Evolutionary conservation across 495 filamentous ascomycete species (phyloP).

Genomic region (Aspergillus cristatus): DNA sequence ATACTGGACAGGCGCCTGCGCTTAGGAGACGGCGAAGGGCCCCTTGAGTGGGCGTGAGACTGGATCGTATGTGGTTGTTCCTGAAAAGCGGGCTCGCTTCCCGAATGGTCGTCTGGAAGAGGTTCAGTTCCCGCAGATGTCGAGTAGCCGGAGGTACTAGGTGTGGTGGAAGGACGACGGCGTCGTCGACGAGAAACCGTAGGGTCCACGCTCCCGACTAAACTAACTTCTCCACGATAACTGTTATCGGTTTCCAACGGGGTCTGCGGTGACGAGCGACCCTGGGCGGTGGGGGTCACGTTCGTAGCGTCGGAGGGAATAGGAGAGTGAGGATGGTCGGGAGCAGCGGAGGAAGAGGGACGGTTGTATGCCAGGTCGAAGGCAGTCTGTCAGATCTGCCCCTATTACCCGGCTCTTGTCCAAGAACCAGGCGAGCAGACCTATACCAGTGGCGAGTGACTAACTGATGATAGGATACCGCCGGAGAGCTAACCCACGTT

Average conservation of each 20-base stretch:
- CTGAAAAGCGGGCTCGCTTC: slow-evolving; percentile 21
- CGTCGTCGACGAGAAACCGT: slow-evolving; percentile 16
- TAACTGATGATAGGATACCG: slow-evolving; percentile 10
- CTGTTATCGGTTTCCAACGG: slow-evolving; percentile 7
- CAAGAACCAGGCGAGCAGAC: slow-evolving; percentile 45
- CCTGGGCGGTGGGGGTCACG: slow-evolving; percentile 1
- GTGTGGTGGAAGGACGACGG: slow-evolving; percentile 25
- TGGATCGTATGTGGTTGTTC: slow-evolving; percentile 15
- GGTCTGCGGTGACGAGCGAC: slow-evolving; percentile 3
- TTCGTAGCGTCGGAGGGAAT: slow-evolving; percentile 19
- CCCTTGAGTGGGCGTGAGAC: slow-evolving; percentile 22
- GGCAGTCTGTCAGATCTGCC: slow-evolving; percentile 36
- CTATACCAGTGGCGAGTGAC: slow-evolving; percentile 24
- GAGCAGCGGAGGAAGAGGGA: slow-evolving; percentile 43
- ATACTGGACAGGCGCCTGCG: slow-evolving; percentile 55
- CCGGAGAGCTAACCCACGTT: slow-evolving; percentile 6
- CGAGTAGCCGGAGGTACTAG: slow-evolving; percentile 11
- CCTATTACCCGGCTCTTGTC: slow-evolving; percentile 39
- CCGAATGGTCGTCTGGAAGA: slow-evolving; percentile 14
- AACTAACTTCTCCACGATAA: slow-evolving; percentile 5
- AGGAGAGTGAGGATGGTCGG: slow-evolving; percentile 50
- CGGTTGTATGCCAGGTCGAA: slow-evolving; percentile 59
- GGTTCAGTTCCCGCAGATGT: slow-evolving; percentile 13
- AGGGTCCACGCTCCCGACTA: slow-evolving; percentile 3
- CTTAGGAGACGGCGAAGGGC: slow-evolving; percentile 42